A percentile compares a stretch with the other conserved stretches of the same genome.
Conservation (phyloP, 768 basidiomycete genomes). For the Tulasnella sp. region DNA sequence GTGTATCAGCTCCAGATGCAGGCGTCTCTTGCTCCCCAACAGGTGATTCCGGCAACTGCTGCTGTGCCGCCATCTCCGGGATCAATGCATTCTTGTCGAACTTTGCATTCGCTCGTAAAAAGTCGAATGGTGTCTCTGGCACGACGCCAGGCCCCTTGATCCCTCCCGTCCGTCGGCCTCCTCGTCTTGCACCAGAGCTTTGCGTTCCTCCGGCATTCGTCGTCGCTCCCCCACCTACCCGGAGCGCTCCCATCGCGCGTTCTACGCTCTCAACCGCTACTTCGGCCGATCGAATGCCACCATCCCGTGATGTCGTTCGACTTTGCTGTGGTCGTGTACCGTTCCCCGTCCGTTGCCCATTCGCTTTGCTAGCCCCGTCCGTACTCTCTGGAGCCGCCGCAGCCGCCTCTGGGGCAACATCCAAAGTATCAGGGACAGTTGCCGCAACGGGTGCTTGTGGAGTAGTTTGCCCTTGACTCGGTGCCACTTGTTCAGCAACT, state of each 20-base stretch:
- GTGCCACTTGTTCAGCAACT: not conserved
- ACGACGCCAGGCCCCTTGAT: constrained; percentile 39
- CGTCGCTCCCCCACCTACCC: constrained; percentile 25
- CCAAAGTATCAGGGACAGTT: not conserved
- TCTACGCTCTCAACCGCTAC: constrained; percentile 36
- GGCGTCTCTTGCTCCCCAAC: not conserved
- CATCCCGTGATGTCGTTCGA: not conserved
- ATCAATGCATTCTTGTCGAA: constrained; percentile 62
- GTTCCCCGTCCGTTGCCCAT: constrained; percentile 10
- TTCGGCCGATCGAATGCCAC: constrained; percentile 13
- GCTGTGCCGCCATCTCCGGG: constrained; percentile 27
- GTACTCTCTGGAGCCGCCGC: no score
- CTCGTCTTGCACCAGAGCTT: constrained; percentile 30
- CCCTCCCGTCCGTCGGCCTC: constrained; percentile 30
- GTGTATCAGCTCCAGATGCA: not conserved
- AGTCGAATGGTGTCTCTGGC: constrained; percentile 72
- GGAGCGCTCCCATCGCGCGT: constrained; percentile 41
- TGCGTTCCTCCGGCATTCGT: constrained; percentile 4
- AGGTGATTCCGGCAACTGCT: constrained; percentile 17
- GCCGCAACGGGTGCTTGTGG: not conserved
- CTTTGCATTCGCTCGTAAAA: constrained; percentile 58
- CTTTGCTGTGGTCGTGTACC: constrained; percentile 43
- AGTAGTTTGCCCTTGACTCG: not conserved
- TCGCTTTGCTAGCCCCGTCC: constrained; percentile 19
- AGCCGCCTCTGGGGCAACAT: constrained; percentile 41